These are phyloP conservation scores for Ilex paraguariensis DNA, from an alignment of 305 asterid genomes.

Conservation along the genomic window DNA sequence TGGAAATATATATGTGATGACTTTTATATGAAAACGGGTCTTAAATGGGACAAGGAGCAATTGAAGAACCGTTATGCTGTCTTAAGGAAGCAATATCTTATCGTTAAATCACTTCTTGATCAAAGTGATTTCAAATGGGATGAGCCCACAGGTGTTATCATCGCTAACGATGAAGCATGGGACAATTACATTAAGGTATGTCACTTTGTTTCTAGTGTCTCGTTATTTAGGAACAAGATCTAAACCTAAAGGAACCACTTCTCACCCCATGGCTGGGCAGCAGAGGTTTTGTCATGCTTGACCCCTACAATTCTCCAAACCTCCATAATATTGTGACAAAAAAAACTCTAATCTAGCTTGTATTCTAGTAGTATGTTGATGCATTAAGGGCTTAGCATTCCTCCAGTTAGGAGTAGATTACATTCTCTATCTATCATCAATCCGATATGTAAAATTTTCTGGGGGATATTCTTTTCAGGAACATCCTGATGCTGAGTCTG, in stretches of 20 bases:
- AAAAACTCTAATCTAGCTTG: background rate
- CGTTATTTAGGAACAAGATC: background rate
- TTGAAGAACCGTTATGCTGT: slow-evolving; percentile 60
- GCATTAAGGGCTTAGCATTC: no score
- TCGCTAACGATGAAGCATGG: slow-evolving; percentile 69
- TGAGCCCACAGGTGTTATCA: slow-evolving; percentile 49
- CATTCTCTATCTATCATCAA: slow-evolving; percentile 1
- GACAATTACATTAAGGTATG: slow-evolving; percentile 52
- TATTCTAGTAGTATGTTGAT: no score
- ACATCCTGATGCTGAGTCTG: slow-evolving; percentile 72
- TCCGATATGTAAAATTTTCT: no score
- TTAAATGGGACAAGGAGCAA: slow-evolving; percentile 71
- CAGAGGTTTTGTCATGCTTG: background rate
- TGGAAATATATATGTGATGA: slow-evolving; percentile 70
- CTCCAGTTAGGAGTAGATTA: slow-evolving; percentile 3
- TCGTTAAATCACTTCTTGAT: slow-evolving; percentile 39
- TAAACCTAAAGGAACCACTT: background rate
- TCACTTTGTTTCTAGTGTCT: slow-evolving; percentile 3
- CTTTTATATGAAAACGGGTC: slow-evolving; percentile 62
- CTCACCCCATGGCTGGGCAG: background rate
- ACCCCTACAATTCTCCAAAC: background rate
- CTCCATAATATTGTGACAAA: background rate
- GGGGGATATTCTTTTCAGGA: slow-evolving; percentile 31
- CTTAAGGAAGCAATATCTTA: slow-evolving; percentile 58
- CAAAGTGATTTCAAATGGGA: slow-evolving; percentile 60